Conservation (phyloP, 306 rosid genomes). For the Lathyrus sativus region DNA sequence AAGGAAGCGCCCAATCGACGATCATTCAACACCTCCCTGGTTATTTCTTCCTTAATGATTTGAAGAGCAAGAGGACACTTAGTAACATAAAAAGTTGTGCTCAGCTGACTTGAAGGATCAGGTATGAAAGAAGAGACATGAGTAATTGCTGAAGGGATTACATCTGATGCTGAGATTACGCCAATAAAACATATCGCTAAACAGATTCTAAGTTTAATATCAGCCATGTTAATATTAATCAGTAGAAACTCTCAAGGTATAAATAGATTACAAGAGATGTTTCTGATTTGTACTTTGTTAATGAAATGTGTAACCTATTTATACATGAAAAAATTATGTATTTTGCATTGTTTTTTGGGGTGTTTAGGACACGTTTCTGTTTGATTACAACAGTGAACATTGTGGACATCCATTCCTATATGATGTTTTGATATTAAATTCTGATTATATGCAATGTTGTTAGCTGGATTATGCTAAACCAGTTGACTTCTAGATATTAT, state of each 20-base stretch:
- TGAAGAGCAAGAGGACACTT: slow-evolving; percentile 50
- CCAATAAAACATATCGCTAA: slow-evolving; percentile 31
- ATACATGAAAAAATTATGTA: not conserved
- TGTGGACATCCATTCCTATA: slow-evolving; percentile 11
- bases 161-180: slow-evolving; percentile 29
- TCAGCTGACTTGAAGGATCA: not conserved
- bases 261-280: not conserved
- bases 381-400: not conserved
- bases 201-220: not conserved
- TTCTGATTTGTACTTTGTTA: slow-evolving; percentile 8
- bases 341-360: not conserved
- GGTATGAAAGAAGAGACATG: not conserved
- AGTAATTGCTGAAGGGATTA: slow-evolving; percentile 22
- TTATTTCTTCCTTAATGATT: slow-evolving; percentile 39
- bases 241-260: not conserved
- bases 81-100: slow-evolving; percentile 28
- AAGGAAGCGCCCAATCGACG: slow-evolving; percentile 65
- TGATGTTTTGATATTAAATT: not conserved
- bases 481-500: slow-evolving; percentile 27
- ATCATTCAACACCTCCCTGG: slow-evolving; percentile 40
- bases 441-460: not conserved
- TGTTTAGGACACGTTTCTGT: not conserved
- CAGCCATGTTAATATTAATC: slow-evolving; percentile 7
- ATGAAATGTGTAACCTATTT: slow-evolving; percentile 27
- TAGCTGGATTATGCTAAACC: slow-evolving; percentile 38